Base-by-base conservation (phyloP, 176 grass and related monocot species). In the Oryza meridionalis region DNA sequence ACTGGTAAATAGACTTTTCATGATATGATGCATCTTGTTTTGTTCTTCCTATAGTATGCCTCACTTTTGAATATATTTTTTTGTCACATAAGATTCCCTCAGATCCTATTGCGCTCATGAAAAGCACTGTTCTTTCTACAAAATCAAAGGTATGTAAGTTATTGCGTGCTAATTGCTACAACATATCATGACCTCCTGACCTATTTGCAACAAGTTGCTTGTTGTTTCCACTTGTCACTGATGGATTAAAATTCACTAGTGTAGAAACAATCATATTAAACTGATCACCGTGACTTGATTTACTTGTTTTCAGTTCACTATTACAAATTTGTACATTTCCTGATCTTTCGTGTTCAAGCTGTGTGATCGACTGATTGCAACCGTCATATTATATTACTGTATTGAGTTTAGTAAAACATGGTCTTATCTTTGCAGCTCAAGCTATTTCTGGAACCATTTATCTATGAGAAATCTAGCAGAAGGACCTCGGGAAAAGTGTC, bases 381-480 rank as follows among this genome's bases (percentile, higher is more conserved):
- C 24, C 10, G 44, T 65, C 55, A 67, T 75, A 1, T 68, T 40
- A 69, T 66, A 74, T 55, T 78, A 62, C n/a, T 62, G n/a, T 62
- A 10, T 62, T 67, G 0, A 40, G 42, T 76, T 38, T 26, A 14
- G 65, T 38, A 19, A 75, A 76, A 45, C 86, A 24, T 69, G 29
- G 29, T 74, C 38, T 38, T 70, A 70, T 82, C 16, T 47, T 88
- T 86, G 62, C 85, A 98, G 93, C 67, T 93, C 17, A 91, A 85
- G 29, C 85, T 95, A 70, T 84, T 98, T 75, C 64, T 96, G 75
- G 96, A 98, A 77, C 96, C 93, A 89, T 87, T 98, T 87, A 82
- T 94, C 29, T 92, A 83, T 42, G 94, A 92, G 70, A 85, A 76
- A 69, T 63, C 66, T 81, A 77, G 66, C 59, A 85, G 17, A 70